Base-by-base conservation (phyloP, 192 early-diverging fungal genomes). In the Powellomyces hirtus region DNA sequence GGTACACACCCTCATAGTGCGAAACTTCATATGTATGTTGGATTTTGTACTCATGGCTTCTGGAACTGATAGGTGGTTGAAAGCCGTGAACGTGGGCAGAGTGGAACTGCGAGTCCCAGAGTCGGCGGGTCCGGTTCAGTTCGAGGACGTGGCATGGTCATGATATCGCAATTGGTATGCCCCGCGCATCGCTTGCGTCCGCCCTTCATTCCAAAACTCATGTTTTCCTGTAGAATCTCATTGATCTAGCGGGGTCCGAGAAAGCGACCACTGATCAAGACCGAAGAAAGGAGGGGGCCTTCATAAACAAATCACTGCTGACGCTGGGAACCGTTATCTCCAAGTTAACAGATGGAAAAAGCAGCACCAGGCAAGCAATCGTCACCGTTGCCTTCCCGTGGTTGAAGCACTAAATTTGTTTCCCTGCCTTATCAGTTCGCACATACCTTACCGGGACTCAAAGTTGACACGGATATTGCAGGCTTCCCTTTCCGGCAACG, bases 401-500 rank as follows among this genome's bases (percentile, higher is more conserved):
- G n/a, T n/a, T n/a, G n/a, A n/a, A n/a, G n/a, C n/a, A n/a, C n/a
- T 14, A 49, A 46, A 1, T 46, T 40, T 14, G 36, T 5, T 24
- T 27, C 31, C 35, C 31, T 66, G 0, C 33, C n/a, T 24, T 11
- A 20, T 29, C 31, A 62, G 64, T 0, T 16, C 29, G 1, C 96
- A 98, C 76, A 92, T 99, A 52, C 97, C 97, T 0, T 99, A 91
- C 76, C 91, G 97, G 35, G 97, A 99, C 71, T 98, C 95, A 0
- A 98, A 98, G 64, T 74, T 99, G 42, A 99, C 97, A 1, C 81
- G 97, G 24, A 93, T 99, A 27, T 72, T 99, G 22, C 95, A 98
- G 73, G 83, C 90, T 4, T 95, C 97, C 0, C 80, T 99, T 4
- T 90, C 90, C 6, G 97, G 97, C 37, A 94, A 91, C 67, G 92